Evolutionary conservation across 306 rosid genomes (phyloP).

Genomic region (Cicer pinnatifidum): DNA sequence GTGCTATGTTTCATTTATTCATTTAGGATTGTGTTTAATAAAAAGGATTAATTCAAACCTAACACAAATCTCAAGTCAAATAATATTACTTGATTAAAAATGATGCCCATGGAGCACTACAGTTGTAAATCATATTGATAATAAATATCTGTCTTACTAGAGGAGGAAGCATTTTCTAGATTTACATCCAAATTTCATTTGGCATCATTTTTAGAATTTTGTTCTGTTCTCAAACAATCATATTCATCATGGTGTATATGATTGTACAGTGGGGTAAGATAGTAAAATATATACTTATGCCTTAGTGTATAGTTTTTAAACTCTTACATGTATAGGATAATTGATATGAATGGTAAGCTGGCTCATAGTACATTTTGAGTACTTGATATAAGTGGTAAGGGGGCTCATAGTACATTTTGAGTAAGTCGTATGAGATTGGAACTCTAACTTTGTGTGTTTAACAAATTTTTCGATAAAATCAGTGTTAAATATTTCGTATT

Average conservation of each 20-base stretch:
- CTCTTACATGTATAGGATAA: background rate
- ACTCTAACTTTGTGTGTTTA: background rate
- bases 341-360: background rate
- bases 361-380: background rate
- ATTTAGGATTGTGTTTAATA: constrained; percentile 30
- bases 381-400: background rate
- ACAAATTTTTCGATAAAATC: background rate
- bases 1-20: constrained; percentile 19
- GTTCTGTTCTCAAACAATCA: background rate
- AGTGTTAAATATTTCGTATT: background rate
- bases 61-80: constrained; percentile 30
- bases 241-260: background rate
- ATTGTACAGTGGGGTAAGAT: background rate
- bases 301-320: background rate
- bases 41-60: constrained; percentile 1
- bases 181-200: background rate
- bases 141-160: background rate
- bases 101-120: constrained; percentile 43
- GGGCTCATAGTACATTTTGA: background rate
- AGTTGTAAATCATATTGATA: constrained; percentile 40
- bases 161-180: background rate
- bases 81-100: constrained; percentile 26
- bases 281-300: background rate
- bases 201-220: background rate
- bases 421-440: background rate